A percentile compares a stretch with the other conserved stretches of the same genome.
These are phyloP conservation scores for Tulasnella sp. DNA, from an alignment of 768 basidiomycete genomes.

Conservation along the genomic window DNA sequence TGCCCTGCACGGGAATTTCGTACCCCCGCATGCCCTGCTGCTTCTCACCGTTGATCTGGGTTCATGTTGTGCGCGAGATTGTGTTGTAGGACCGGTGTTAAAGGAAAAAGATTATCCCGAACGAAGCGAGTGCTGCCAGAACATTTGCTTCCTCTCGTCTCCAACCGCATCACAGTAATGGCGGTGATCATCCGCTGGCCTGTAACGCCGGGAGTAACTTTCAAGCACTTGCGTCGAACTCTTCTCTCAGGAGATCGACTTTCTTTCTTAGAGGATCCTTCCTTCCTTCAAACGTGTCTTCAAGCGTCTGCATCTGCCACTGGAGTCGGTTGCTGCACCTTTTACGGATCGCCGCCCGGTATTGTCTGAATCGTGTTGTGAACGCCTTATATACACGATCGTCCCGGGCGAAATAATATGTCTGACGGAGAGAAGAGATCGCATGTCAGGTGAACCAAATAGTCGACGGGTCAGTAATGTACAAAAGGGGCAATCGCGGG, in stretches of 20 bases:
- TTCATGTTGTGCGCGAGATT: background rate
- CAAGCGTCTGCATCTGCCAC: slow-evolving; percentile 65
- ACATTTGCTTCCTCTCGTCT: background rate
- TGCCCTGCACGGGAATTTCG: background rate
- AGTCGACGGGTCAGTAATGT: background rate
- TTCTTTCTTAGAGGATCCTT: slow-evolving; percentile 64
- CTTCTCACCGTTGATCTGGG: background rate
- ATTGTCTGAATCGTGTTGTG: slow-evolving; percentile 40
- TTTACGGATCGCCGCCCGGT: slow-evolving; percentile 45
- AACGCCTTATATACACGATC: slow-evolving; percentile 78
- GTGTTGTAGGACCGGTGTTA: background rate
- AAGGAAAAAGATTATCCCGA: background rate
- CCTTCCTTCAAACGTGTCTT: slow-evolving; percentile 61
- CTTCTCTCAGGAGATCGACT: slow-evolving; percentile 55
- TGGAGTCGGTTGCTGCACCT: slow-evolving; percentile 47
- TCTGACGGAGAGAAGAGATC: slow-evolving; percentile 40
- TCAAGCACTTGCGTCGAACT: slow-evolving; percentile 47
- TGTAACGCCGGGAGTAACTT: background rate
- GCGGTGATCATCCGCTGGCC: background rate
- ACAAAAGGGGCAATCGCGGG: background rate
- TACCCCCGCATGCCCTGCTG: background rate
- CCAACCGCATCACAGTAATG: background rate
- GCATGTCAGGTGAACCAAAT: background rate
- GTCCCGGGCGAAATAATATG: slow-evolving; percentile 93
- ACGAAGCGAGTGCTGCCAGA: background rate